Evolutionary conservation across 2,329 filamentous ascomycete species (phyloP).

Genomic region (Tolypocladium amazonense): DNA sequence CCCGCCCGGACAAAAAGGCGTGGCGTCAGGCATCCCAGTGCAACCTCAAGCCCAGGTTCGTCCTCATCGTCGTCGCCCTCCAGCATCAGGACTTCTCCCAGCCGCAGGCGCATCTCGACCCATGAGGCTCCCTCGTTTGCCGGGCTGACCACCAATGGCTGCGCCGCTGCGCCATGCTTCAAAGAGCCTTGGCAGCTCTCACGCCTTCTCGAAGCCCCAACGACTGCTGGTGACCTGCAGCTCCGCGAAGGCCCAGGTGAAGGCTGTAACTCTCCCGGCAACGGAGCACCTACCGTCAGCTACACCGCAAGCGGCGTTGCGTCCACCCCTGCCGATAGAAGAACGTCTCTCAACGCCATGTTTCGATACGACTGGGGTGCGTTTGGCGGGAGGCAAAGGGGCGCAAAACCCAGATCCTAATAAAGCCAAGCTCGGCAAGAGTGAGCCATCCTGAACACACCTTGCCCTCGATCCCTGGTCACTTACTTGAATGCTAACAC

Average conservation of each 20-base stretch:
- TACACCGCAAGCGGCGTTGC: background rate
- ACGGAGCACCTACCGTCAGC: background rate
- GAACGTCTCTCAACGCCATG: constrained; percentile 9
- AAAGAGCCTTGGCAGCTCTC: constrained; percentile 12
- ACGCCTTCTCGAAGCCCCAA: constrained; percentile 12
- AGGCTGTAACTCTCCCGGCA: constrained; percentile 8
- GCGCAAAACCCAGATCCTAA: constrained; percentile 38
- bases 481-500: background rate
- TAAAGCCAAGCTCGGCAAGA: constrained; percentile 53
- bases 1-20: background rate
- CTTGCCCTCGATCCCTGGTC: background rate
- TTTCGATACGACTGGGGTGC: constrained; percentile 21
- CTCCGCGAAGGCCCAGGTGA: constrained; percentile 19
- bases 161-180: constrained; percentile 18
- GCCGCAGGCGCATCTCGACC: background rate
- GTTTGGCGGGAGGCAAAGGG: constrained; percentile 13
- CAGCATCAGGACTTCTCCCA: background rate
- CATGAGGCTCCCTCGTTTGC: constrained; percentile 7
- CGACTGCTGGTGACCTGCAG: constrained; percentile 10
- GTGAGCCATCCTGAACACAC: constrained; percentile 26
- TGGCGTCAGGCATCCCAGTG: background rate
- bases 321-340: background rate
- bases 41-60: background rate
- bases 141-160: constrained; percentile 19
- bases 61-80: background rate